Conservation (phyloP, 2,329 filamentous ascomycete genomes). For the Monosporascus sp. region DNA sequence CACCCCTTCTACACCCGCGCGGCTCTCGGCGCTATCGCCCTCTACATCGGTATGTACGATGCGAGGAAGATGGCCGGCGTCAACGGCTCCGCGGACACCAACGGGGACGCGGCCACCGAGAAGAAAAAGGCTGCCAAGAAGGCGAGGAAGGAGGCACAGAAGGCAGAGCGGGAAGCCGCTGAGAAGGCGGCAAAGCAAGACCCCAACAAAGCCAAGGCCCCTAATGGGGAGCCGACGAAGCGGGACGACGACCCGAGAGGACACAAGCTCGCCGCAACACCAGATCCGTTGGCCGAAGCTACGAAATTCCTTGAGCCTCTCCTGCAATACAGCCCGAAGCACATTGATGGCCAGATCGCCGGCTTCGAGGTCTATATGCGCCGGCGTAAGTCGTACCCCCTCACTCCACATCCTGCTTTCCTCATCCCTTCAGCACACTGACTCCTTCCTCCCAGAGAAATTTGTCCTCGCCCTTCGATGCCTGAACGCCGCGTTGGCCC, state of each 20-base stretch:
- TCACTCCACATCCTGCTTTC: neutral
- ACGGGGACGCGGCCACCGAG: slow-evolving; percentile 57
- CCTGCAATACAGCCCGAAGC: slow-evolving; percentile 75
- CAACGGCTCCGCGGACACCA: slow-evolving; percentile 44
- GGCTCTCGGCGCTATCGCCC: slow-evolving; percentile 72
- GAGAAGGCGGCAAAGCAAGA: slow-evolving; percentile 77
- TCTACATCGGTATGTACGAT: slow-evolving; percentile 77
- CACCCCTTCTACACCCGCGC: slow-evolving; percentile 90
- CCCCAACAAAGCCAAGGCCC: slow-evolving; percentile 68
- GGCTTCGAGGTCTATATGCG: slow-evolving; percentile 89
- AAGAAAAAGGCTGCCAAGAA: slow-evolving; percentile 88
- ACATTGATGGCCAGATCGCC: slow-evolving; percentile 73
- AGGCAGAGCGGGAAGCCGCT: slow-evolving; percentile 70
- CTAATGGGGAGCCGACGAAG: slow-evolving; percentile 68
- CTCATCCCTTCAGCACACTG: slow-evolving; percentile 21
- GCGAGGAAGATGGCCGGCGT: slow-evolving; percentile 59
- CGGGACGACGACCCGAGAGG: slow-evolving; percentile 87
- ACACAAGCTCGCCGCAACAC: slow-evolving; percentile 71
- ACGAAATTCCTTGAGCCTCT: slow-evolving; percentile 81
- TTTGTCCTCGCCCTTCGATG: slow-evolving; percentile 83
- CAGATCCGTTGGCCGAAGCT: slow-evolving; percentile 77
- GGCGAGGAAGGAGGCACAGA: slow-evolving; percentile 74
- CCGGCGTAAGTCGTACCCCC: slow-evolving; percentile 58
- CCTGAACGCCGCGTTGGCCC: slow-evolving; percentile 64
- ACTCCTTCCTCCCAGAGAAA: slow-evolving; percentile 55